A percentile compares a stretch with the other conserved stretches of the same genome.
phyloP scores from a whole-genome alignment of 805 yeast species.

The Spathaspora girioi region DNA sequence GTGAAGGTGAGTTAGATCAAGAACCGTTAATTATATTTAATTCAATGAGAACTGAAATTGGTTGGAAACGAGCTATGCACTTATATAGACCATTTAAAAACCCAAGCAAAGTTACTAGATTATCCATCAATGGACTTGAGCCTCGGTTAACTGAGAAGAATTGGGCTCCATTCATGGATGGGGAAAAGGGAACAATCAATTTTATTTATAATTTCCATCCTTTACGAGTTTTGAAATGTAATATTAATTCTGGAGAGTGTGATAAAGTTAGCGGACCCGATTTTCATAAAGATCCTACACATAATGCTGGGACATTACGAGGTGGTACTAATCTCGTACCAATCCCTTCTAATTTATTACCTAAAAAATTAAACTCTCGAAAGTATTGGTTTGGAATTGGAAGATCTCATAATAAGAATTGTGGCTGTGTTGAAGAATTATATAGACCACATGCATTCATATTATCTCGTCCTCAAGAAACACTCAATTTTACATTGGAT shows the following conservation, averaged over 20 bases:
- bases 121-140: constrained; percentile 8
- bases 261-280: constrained; percentile 11
- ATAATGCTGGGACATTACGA: constrained; percentile 28
- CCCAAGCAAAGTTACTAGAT: constrained; percentile 12
- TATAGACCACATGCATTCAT: constrained; percentile 16
- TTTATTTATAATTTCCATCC: constrained; percentile 31
- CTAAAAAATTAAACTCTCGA: constrained; percentile 7
- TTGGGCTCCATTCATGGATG: constrained; percentile 36
- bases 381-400: constrained; percentile 20
- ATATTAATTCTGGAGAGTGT: constrained; percentile 14
- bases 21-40: constrained; percentile 22
- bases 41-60: constrained; percentile 11
- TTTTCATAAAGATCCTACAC: constrained; percentile 10
- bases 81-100: constrained; percentile 15
- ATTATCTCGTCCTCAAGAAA: constrained; percentile 8
- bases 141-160: constrained; percentile 23
- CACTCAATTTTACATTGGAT: constrained; percentile 14
- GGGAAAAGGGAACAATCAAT: constrained; percentile 10
- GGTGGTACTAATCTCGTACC: constrained; percentile 35
- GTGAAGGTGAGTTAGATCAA: constrained; percentile 9
- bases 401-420: constrained; percentile 12
- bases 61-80: constrained; percentile 20
- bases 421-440: constrained; percentile 16
- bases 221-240: constrained; percentile 15
- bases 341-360: constrained; percentile 9